A percentile compares a stretch with the other conserved stretches of the same genome.
These are phyloP conservation scores for Triangularia setosa DNA, from an alignment of 2,329 filamentous ascomycete genomes.

Conservation along the genomic window DNA sequence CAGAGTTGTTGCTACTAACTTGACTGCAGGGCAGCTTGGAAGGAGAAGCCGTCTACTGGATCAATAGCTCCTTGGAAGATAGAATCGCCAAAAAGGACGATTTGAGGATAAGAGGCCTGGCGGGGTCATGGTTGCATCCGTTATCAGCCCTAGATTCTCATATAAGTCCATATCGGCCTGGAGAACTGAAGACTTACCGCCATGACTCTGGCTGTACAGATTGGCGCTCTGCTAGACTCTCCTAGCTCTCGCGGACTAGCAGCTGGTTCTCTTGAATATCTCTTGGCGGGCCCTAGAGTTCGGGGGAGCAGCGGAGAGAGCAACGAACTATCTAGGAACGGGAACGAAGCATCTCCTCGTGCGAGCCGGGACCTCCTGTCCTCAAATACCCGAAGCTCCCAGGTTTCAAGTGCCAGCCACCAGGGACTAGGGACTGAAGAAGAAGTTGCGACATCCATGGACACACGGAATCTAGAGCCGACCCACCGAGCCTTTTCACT, in stretches of 20 bases:
- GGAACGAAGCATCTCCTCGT: not conserved
- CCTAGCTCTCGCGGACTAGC: not conserved
- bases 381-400: slow-evolving; percentile 11
- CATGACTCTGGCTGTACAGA: slow-evolving; percentile 11
- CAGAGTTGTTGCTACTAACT: slow-evolving; percentile 44
- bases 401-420: not conserved
- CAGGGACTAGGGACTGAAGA: not conserved
- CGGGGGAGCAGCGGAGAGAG: not conserved
- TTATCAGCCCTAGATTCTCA: slow-evolving; percentile 5
- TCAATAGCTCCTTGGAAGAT: slow-evolving; percentile 68
- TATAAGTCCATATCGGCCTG: not conserved
- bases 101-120: slow-evolving; percentile 61
- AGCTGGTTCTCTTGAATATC: not conserved
- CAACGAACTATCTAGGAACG: not conserved
- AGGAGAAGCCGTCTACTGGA: slow-evolving; percentile 65
- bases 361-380: slow-evolving; percentile 7
- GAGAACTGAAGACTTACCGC: slow-evolving; percentile 17
- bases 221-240: not conserved
- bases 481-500: not conserved
- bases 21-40: slow-evolving; percentile 66
- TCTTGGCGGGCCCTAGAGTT: slow-evolving; percentile 1
- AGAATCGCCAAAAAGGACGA: slow-evolving; percentile 86
- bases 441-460: not conserved
- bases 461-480: slow-evolving; percentile 6
- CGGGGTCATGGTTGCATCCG: slow-evolving; percentile 8